Evolutionary conservation across 2,329 filamentous ascomycete species (phyloP).

Genomic region (Aureobasidium sp.): DNA sequence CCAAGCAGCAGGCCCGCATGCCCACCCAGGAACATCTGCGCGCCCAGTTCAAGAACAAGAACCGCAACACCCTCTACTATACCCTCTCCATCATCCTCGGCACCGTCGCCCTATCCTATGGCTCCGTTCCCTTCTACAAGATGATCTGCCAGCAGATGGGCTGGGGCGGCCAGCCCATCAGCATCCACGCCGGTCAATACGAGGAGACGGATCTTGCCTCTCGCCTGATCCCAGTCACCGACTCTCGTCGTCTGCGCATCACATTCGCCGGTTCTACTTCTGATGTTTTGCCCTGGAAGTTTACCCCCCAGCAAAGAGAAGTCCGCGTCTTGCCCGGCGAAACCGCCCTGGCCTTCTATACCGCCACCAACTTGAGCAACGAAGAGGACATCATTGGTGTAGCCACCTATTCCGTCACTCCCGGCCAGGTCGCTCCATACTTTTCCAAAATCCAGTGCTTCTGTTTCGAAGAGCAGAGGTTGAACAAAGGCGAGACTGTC

Average conservation of each 20-base stretch:
- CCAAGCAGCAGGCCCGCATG: conserved; percentile 27
- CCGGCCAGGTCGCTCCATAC: conserved; percentile 90
- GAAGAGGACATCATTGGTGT: conserved; percentile 90
- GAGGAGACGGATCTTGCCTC: conserved; percentile 51
- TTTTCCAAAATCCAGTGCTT: conserved; percentile 99
- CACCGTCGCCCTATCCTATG: conserved; percentile 73
- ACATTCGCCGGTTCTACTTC: conserved; percentile 96
- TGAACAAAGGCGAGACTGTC: conserved; percentile 92
- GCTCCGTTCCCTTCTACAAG: conserved; percentile 80
- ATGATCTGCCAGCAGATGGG: conserved; percentile 78
- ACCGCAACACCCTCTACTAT: conserved; percentile 65
- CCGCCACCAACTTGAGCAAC: conserved; percentile 82
- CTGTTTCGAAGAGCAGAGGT: conserved; percentile 90
- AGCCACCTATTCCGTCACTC: conserved; percentile 94
- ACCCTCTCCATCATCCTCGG: conserved; percentile 69
- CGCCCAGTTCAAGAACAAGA: conserved; percentile 59
- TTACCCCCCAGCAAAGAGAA: conserved; percentile 91
- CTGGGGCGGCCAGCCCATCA: conserved; percentile 88
- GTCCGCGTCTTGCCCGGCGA: conserved; percentile 92
- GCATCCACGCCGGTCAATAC: conserved; percentile 52
- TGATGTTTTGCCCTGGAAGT: conserved; percentile 95
- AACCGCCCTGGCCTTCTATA: conserved; percentile 96
- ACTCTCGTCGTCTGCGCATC: conserved; percentile 79
- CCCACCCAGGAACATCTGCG: conserved; percentile 59
- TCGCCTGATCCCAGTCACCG: conserved; percentile 72